These are phyloP conservation scores for Eimeria falciformis DNA, from an alignment of 169 alveolate genomes.

Conservation along the genomic window DNA sequence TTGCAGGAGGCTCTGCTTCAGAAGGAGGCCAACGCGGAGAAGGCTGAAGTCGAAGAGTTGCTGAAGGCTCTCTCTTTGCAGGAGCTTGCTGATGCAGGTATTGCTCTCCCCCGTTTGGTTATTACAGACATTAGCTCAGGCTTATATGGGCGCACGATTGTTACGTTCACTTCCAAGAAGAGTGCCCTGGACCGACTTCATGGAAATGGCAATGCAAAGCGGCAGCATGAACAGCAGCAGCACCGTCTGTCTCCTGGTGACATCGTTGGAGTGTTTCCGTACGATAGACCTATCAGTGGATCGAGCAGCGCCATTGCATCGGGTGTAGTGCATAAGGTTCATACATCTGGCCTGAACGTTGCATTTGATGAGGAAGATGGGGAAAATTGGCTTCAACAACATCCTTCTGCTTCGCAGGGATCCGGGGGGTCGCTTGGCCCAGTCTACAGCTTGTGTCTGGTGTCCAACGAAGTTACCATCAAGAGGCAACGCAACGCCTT, in stretches of 20 bases:
- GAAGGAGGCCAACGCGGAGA: conserved; percentile 39
- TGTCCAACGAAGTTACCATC: conserved; percentile 16
- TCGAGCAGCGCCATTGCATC: conserved; percentile 41
- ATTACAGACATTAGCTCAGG: background rate
- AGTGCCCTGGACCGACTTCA: conserved; percentile 12
- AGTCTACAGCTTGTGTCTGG: background rate
- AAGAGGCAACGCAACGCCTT: background rate
- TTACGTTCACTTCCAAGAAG: background rate
- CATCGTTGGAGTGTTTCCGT: conserved; percentile 30
- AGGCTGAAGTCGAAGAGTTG: conserved; percentile 7
- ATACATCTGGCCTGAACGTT: background rate
- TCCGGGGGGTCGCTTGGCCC: background rate
- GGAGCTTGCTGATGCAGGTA: conserved; percentile 31
- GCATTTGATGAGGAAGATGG: conserved; percentile 43
- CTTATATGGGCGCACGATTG: conserved; percentile 34
- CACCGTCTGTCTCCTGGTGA: conserved; percentile 67
- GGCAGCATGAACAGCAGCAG: background rate
- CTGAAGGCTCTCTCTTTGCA: background rate
- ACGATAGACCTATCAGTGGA: background rate
- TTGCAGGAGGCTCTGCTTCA: conserved; percentile 36
- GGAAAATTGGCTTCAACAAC: background rate
- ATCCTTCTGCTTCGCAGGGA: background rate
- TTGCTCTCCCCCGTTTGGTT: conserved; percentile 45
- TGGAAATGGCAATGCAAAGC: background rate
- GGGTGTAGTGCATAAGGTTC: conserved; percentile 46